A percentile compares a stretch with the other conserved stretches of the same genome.
phyloP scores from a whole-genome alignment of 2,329 filamentous ascomycete genomes.

The Blastomyces percursus region DNA sequence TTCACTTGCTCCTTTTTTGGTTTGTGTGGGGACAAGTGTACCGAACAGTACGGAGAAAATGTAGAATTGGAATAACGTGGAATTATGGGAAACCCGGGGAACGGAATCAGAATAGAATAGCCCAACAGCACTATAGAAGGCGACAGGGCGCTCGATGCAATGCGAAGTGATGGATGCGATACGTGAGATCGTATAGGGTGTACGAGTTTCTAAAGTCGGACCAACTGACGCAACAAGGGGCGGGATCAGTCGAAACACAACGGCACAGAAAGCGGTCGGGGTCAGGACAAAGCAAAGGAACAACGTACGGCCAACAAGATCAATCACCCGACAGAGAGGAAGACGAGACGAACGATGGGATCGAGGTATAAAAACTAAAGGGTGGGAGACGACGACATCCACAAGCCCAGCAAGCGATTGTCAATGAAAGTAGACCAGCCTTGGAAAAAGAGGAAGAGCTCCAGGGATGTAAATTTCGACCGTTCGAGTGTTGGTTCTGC shows the following conservation, averaged over 20 bases:
- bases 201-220: not conserved
- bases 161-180: not conserved
- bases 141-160: not conserved
- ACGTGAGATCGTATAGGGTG: not conserved
- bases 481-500: not conserved
- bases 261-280: not conserved
- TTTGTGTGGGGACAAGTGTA: not conserved
- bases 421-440: constrained; percentile 10
- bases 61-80: not conserved
- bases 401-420: constrained; percentile 20
- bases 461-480: not conserved
- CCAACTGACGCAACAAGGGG: not conserved
- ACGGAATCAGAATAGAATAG: not conserved
- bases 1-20: not conserved
- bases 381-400: constrained; percentile 14
- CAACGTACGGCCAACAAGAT: not conserved
- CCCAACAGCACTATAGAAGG: not conserved
- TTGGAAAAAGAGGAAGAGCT: constrained; percentile 4
- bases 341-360: not conserved
- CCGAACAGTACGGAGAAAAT: not conserved
- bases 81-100: not conserved
- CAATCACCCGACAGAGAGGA: not conserved
- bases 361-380: not conserved
- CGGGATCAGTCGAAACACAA: not conserved
- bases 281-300: not conserved